Base-by-base conservation (phyloP, 2,329 filamentous ascomycete genomes). In the Tothia fuscella region DNA sequence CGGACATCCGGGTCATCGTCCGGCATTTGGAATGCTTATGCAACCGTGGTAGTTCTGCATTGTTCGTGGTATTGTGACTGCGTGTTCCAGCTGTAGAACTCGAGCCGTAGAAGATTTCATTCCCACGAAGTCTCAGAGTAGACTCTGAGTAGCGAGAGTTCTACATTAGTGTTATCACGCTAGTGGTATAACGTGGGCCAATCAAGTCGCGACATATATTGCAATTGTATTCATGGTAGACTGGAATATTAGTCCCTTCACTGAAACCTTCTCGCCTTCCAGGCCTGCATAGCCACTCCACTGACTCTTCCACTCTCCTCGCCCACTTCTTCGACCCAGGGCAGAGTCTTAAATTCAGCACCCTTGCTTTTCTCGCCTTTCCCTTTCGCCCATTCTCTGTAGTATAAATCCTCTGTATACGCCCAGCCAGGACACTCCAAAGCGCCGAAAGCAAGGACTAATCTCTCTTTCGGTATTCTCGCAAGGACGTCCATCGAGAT, bases 381-480 rank as follows among this genome's bases (percentile, higher is more conserved):
- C 16, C 4, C 38, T 7, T 40, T 5, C 12, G 25, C 38, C 38
- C 38, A 40, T 24, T 40, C 38, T n/a, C 31, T 24, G 16, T 40
- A 40, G 20, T 32, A 32, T 13, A 12, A 22, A 16, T 40, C 38
- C 26, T 40, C 38, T 20, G 28, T n/a, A 32, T 40, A 40, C 6
- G 38, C 38, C 38, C 38, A 40, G 25, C 38, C 38, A 16, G 38
- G 38, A 28, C 21, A 40, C 38, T 40, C 38, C 3, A 40, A 32
- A 22, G 21, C 38, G 12, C 38, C 38, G 14, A 40, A 40, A 5
- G 26, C 38, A 6, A 40, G 38, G 4, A 40, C 38, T 4, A 40
- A n/a, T 20, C 20, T 16, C 22, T 24, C 10, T 19, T 14, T 22
- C 2, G 38, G 26, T 32, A 40, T 20, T 13, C 31, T 13, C 16